These are phyloP conservation scores for Nannochloropsis oceanica DNA, from an alignment of 108 stramenopile genomes.

Conservation along the genomic window DNA sequence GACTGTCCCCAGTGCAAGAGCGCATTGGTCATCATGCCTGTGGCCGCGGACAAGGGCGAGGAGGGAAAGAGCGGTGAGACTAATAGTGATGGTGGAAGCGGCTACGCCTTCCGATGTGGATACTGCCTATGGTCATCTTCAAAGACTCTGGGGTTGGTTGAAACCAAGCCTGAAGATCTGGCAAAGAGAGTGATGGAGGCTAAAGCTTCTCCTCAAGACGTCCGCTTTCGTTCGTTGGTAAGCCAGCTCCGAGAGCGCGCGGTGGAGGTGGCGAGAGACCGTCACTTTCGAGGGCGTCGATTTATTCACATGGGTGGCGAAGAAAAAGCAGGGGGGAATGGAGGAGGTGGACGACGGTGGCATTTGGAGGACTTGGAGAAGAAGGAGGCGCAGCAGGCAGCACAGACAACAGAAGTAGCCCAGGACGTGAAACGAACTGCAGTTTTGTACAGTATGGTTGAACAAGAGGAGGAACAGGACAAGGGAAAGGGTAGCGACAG, in stretches of 20 bases:
- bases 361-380: neutral
- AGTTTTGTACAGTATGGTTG: neutral
- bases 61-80: neutral
- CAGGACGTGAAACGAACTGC: neutral
- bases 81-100: neutral
- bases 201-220: neutral
- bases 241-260: neutral
- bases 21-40: neutral
- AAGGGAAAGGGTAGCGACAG: neutral
- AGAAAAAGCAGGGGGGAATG: neutral
- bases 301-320: neutral
- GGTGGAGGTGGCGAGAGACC: neutral
- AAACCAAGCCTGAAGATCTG: neutral
- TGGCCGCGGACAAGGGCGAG: neutral
- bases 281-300: neutral
- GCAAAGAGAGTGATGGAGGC: neutral
- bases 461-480: neutral
- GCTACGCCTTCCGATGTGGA: neutral
- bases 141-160: neutral
- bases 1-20: neutral
- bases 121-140: neutral
- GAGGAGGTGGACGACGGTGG: neutral
- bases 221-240: neutral
- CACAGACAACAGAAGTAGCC: neutral
- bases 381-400: neutral